Evolutionary conservation across 2,329 filamentous ascomycete genomes (phyloP).

Genomic region (Cucurbitaria berberidis): DNA sequence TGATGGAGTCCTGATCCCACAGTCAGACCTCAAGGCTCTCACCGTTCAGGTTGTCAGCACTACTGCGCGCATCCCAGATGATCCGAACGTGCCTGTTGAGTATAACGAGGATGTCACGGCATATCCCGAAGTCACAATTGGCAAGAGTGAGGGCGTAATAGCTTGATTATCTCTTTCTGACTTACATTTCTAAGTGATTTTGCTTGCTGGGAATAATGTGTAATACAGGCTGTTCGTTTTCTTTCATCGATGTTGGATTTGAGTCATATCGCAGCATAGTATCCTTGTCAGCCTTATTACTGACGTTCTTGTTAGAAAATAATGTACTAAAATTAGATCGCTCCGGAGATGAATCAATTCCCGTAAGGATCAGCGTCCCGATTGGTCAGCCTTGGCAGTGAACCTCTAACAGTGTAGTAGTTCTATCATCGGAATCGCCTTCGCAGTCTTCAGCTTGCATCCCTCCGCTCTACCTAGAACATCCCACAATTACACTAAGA

Average conservation of each 20-base stretch:
- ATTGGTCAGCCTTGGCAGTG: background rate
- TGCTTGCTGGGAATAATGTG: background rate
- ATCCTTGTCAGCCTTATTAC: too few species aligned
- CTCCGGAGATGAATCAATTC: background rate
- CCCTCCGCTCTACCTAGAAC: too few species aligned
- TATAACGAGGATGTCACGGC: constrained; percentile 14
- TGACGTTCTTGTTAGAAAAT: too few species aligned
- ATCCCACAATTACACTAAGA: too few species aligned
- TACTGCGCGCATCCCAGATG: constrained; percentile 22
- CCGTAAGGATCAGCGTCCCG: background rate
- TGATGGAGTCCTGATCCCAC: constrained; percentile 17
- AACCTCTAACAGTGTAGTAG: too few species aligned
- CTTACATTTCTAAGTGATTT: background rate
- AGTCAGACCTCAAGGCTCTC: constrained; percentile 16
- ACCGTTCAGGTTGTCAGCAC: constrained; percentile 24
- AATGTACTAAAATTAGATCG: too few species aligned
- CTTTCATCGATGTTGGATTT: too few species aligned
- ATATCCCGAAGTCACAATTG: constrained; percentile 25
- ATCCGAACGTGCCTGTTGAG: constrained; percentile 18
- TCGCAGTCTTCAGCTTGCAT: too few species aligned
- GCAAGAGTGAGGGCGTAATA: constrained; percentile 15
- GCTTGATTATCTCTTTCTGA: background rate
- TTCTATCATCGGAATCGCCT: too few species aligned
- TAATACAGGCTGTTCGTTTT: too few species aligned
- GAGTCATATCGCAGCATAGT: too few species aligned